Evolutionary conservation across 2,329 filamentous ascomycete genomes (phyloP).

Genomic region (Diplodia corticola): DNA sequence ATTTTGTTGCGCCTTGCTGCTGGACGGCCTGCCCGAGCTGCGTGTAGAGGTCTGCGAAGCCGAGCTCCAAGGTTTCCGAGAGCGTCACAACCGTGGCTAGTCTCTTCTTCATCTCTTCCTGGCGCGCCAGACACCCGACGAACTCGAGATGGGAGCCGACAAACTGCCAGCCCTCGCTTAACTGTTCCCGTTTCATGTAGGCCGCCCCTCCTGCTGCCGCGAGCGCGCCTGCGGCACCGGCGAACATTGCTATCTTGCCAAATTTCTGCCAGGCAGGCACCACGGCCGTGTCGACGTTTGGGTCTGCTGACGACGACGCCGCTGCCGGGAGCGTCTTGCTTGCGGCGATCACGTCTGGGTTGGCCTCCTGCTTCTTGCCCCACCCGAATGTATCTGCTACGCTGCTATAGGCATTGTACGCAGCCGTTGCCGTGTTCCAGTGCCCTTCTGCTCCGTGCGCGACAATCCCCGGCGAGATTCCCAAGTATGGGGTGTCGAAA

Average conservation of each 20-base stretch:
- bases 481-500: slow-evolving; percentile 91
- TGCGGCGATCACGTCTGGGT: slow-evolving; percentile 33
- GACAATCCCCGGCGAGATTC: slow-evolving; percentile 78
- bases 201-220: slow-evolving; percentile 82
- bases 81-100: slow-evolving; percentile 68
- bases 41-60: slow-evolving; percentile 86
- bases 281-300: slow-evolving; percentile 47
- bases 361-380: slow-evolving; percentile 37
- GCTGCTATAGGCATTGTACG: slow-evolving; percentile 66
- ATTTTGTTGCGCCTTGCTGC: slow-evolving; percentile 47
- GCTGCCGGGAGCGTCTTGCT: slow-evolving; percentile 37
- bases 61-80: slow-evolving; percentile 65
- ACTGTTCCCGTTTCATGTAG: slow-evolving; percentile 79
- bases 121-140: slow-evolving; percentile 82
- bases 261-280: slow-evolving; percentile 68
- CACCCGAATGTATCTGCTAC: slow-evolving; percentile 66
- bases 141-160: slow-evolving; percentile 90
- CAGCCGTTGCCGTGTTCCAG: slow-evolving; percentile 71
- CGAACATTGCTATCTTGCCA: slow-evolving; percentile 82
- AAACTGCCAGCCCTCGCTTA: slow-evolving; percentile 76
- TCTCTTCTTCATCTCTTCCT: slow-evolving; percentile 75
- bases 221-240: slow-evolving; percentile 76
- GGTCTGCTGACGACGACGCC: slow-evolving; percentile 36
- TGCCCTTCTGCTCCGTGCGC: slow-evolving; percentile 84
- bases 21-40: slow-evolving; percentile 69